Evolutionary conservation across 2,329 filamentous ascomycete genomes (phyloP), one percentile per base, ranked within the genome.

Genomic region (Calonectria pseudoreteaudii): DNA sequence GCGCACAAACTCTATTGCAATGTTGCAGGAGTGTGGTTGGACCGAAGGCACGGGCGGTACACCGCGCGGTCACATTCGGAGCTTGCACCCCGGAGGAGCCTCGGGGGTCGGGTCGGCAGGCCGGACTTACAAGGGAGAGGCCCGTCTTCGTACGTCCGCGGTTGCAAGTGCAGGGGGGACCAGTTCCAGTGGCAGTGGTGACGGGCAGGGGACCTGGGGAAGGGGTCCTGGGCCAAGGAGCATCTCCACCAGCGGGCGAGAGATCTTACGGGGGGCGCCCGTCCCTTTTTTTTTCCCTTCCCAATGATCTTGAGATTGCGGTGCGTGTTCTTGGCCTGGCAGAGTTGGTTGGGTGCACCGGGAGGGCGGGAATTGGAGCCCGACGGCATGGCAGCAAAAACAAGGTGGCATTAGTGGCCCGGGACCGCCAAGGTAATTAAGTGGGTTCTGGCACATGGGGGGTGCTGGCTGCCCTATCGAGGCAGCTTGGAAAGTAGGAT

Each of bases 361-460:
- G 69, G 69, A 71, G 60, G 69, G 71, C 71, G 68, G 68, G 68
- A 62, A 62, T 70, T 60, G 47, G 34, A 67, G 66, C 69, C 71
- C 74, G 53, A 75, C 66, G 60, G 62, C 34, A 60, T 72, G 75
- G 60, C 68, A 68, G 74, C 77, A 74, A 69, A 77, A 80, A 80
- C 78, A 80, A 80, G 78, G 78, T 80, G 77, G 78, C 77, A 80
- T 80, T 79, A 79, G 78, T 79, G 78, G 75, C 70, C 76, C 74
- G 73, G 67, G 71, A 71, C 71, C 56, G 58, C 67, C 62, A 70
- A 70, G 68, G 71, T 67, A 71, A 70, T 71, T 70, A 75, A 75
- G 70, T 70, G 70, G 69, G 68, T 34, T 71, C 30, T 52, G 28
- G 31, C 56, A 52, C 58, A 68, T 47, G 53, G 52, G 47, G 26